Percentiles rank a stretch among this genome's conserved stretches.
Conservation (phyloP, 345 rosid genomes). For the Eucalyptus urophylla region DNA sequence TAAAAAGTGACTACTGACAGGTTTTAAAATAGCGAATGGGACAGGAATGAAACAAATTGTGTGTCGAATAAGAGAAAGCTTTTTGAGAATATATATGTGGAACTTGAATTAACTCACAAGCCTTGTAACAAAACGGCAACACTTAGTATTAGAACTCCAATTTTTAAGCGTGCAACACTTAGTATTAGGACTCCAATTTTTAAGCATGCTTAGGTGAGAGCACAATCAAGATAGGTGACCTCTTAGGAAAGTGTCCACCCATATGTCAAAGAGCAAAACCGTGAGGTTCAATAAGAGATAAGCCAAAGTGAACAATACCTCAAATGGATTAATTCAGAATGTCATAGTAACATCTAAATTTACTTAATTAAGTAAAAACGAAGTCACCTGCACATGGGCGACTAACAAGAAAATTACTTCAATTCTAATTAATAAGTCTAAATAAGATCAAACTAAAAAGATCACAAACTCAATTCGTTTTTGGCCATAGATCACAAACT, state of each 20-base stretch:
- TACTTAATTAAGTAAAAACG: background rate
- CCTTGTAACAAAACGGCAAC: rapidly evolving
- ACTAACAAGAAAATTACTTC: background rate
- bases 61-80: rapidly evolving
- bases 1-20: rapidly evolving
- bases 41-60: rapidly evolving
- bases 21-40: rapidly evolving
- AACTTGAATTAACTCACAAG: too few relatives aligned
- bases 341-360: background rate
- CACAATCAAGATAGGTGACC: too few relatives aligned
- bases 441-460: background rate
- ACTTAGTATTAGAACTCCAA: background rate
- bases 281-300: rapidly evolving
- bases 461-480: background rate
- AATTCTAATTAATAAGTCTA: too few relatives aligned
- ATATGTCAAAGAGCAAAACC: rapidly evolving
- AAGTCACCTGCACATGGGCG: background rate
- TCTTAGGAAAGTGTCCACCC: rapidly evolving
- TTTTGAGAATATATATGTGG: too few relatives aligned
- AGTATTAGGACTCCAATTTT: background rate
- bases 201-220: background rate
- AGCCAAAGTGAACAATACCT: rapidly evolving
- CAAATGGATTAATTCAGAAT: rapidly evolving
- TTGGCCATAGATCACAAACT: background rate
- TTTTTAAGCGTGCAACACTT: rapidly evolving